Evolutionary conservation across 75 land plant genomes (phyloP).

Genomic region (Adiantum capillusveneris): DNA sequence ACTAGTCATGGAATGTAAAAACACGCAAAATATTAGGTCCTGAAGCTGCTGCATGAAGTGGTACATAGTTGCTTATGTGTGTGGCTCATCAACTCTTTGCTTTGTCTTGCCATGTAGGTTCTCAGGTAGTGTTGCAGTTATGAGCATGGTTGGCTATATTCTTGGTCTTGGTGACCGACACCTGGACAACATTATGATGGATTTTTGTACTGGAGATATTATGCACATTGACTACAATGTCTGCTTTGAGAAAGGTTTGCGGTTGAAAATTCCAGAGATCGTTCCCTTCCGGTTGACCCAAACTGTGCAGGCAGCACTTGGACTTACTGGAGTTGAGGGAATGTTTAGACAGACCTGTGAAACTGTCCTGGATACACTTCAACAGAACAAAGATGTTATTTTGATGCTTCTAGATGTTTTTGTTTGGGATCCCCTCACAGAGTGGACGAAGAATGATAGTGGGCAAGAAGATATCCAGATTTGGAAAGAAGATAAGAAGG

Average conservation of each 20-base stretch:
- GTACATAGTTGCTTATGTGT: too few species aligned
- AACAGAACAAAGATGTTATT: slow-evolving; percentile 77
- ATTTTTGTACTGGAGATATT: slow-evolving; percentile 82
- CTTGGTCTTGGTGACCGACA: slow-evolving; percentile 96
- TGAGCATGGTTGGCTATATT: slow-evolving; percentile 96
- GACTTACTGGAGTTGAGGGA: slow-evolving; percentile 89
- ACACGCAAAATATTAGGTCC: too few species aligned
- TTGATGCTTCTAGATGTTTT: slow-evolving; percentile 93
- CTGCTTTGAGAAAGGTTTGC: slow-evolving; percentile 95
- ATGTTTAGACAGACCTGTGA: slow-evolving; percentile 83
- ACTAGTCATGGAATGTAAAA: too few species aligned
- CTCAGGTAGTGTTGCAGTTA: slow-evolving; percentile 90
- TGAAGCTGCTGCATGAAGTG: too few species aligned
- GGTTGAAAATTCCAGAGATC: slow-evolving; percentile 96
- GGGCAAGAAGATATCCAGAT: slow-evolving; percentile 85
- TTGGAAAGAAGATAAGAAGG: slow-evolving; percentile 95
- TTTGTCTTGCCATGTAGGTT: slow-evolving; percentile 40
- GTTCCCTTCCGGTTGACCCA: slow-evolving; percentile 99
- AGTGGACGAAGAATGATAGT: slow-evolving; percentile 88
- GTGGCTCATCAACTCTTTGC: too few species aligned
- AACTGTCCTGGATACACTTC: slow-evolving; percentile 59
- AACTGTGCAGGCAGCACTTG: slow-evolving; percentile 78
- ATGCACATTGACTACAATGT: slow-evolving; percentile 99
- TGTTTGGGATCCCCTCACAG: slow-evolving; percentile 96
- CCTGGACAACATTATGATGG: slow-evolving; percentile 93